Evolutionary conservation across 2,329 filamentous ascomycete genomes (phyloP).

Genomic region (Septoria petroselini): DNA sequence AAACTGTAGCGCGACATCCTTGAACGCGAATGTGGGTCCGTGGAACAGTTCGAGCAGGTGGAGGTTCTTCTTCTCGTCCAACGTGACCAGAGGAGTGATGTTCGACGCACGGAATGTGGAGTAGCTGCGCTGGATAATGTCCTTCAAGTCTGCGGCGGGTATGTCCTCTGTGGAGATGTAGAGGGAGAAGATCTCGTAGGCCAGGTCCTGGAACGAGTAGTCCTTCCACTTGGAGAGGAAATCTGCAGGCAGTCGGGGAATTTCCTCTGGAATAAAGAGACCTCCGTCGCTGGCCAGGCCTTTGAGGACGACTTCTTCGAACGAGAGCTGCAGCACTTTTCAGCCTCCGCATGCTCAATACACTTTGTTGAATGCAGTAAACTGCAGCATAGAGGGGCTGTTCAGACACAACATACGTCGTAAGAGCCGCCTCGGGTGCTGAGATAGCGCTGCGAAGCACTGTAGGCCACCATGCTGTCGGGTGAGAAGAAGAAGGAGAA

Average conservation of each 20-base stretch:
- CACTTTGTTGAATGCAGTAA: not conserved
- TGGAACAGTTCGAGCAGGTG: constrained; percentile 94
- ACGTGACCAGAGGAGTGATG: constrained; percentile 73
- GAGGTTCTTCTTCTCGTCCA: constrained; percentile 68
- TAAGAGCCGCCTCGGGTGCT: constrained; percentile 63
- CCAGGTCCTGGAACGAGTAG: constrained; percentile 75
- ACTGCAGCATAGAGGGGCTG: constrained; percentile 4
- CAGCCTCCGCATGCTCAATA: constrained; percentile 32
- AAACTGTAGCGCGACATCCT: constrained; percentile 91
- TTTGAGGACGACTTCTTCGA: constrained; percentile 87
- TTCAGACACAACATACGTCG: constrained; percentile 48
- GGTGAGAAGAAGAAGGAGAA: too few species aligned
- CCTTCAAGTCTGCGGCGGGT: constrained; percentile 71
- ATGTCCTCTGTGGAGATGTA: constrained; percentile 86
- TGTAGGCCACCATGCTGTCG: constrained; percentile 39
- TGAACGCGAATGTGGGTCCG: constrained; percentile 92
- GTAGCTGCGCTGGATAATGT: constrained; percentile 81
- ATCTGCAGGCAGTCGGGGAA: constrained; percentile 62
- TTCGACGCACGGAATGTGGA: constrained; percentile 79
- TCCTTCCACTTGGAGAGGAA: constrained; percentile 72
- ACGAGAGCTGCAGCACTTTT: constrained; percentile 63
- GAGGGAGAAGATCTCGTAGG: constrained; percentile 78
- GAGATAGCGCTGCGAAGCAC: constrained; percentile 59
- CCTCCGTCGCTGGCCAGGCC: constrained; percentile 83
- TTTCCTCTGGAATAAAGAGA: constrained; percentile 81